These are phyloP conservation scores for Litsea cubeba DNA, from an alignment of 164 flowering plant genomes.

Conservation along the genomic window DNA sequence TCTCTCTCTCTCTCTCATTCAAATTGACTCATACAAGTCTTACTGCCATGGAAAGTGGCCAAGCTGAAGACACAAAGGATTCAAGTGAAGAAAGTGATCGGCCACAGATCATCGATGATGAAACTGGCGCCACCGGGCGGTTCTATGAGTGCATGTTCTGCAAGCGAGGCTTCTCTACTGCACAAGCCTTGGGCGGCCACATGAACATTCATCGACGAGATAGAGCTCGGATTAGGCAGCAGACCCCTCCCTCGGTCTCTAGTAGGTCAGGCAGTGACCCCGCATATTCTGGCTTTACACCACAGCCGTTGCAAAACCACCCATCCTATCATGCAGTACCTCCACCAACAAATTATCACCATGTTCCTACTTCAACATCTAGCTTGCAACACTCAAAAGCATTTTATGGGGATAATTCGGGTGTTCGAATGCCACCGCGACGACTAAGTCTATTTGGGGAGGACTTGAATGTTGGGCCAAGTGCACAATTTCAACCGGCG, in stretches of 20 bases:
- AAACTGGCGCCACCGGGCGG: conserved; percentile 11
- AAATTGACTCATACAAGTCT: neutral
- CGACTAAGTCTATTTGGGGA: conserved; percentile 14
- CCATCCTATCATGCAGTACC: conserved; percentile 1
- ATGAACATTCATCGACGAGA: conserved; percentile 65
- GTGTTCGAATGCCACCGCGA: conserved; percentile 7
- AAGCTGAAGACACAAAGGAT: conserved; percentile 16
- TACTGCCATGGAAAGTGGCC: conserved; percentile 21
- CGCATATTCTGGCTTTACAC: neutral
- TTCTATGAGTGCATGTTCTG: conserved; percentile 57
- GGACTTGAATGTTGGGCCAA: conserved; percentile 23
- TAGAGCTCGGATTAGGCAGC: conserved; percentile 35
- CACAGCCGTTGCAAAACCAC: conserved; percentile 13
- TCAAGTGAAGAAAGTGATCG: conserved; percentile 29
- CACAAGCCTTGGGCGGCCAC: conserved; percentile 67
- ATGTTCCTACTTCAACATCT: conserved; percentile 18
- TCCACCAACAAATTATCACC: conserved; percentile 19
- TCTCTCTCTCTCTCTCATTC: neutral
- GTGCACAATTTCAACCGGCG: conserved; percentile 19
- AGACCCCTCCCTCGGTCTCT: conserved; percentile 9
- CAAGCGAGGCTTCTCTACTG: conserved; percentile 58
- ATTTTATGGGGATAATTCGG: conserved; percentile 3
- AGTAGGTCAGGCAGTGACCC: conserved; percentile 9
- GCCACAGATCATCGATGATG: conserved; percentile 21
- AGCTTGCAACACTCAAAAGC: neutral